Evolutionary conservation across 192 early-diverging fungal genomes (phyloP).

Genomic region (Coemansia umbellata): DNA sequence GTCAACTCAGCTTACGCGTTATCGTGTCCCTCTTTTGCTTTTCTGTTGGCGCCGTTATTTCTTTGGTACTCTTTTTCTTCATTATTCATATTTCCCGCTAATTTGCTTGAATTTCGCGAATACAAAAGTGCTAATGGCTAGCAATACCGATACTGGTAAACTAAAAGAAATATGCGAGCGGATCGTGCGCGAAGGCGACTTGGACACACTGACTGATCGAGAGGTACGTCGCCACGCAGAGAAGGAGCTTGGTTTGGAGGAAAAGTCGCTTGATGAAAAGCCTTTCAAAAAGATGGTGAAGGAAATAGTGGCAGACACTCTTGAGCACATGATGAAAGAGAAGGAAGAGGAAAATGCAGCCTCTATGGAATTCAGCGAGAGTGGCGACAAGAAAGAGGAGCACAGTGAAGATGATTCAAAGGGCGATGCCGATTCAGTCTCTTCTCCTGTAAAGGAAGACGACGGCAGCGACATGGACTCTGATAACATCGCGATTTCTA

Average conservation of each 20-base stretch:
- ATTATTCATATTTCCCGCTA: not conserved
- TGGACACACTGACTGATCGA: conserved; percentile 33
- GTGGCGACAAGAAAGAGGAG: not conserved
- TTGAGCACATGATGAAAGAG: conserved; percentile 5
- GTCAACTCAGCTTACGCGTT: not conserved
- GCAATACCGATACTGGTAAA: conserved; percentile 6
- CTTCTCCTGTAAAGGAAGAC: not conserved
- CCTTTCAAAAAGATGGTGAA: conserved; percentile 34
- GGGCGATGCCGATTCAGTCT: not conserved
- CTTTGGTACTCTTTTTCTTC: not conserved
- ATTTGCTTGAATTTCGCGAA: not conserved
- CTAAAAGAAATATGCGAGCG: conserved; percentile 15
- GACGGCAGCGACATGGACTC: not conserved
- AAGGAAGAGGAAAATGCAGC: not conserved
- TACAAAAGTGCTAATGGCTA: conserved; percentile 1
- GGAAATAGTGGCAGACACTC: conserved; percentile 4
- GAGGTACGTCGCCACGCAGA: conserved; percentile 28
- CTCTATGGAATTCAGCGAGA: too few relatives aligned
- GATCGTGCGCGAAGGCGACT: conserved; percentile 31
- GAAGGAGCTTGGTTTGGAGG: conserved; percentile 19
- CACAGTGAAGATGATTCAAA: not conserved
- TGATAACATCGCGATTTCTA: not conserved
- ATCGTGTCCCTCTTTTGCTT: too few relatives aligned
- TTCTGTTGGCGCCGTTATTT: not conserved
- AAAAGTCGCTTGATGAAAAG: conserved; percentile 19